Base-by-base conservation (phyloP, 768 basidiomycete species). In the Suillus ampliporus region DNA sequence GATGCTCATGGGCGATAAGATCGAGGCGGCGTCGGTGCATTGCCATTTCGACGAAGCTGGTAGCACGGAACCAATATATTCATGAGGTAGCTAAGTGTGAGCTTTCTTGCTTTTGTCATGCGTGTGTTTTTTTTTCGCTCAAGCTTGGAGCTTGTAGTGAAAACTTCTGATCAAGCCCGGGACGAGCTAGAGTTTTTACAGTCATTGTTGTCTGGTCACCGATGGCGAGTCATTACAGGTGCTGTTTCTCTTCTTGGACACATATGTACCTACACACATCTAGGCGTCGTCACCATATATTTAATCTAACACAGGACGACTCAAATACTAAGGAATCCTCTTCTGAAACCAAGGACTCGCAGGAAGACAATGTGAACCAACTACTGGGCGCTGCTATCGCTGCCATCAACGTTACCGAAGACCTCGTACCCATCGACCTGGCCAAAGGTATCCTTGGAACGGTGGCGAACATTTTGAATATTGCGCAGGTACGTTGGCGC, bases 1-100 rank as follows among this genome's bases (percentile, higher is more conserved):
- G 97, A 99, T 99, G 97, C 82, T 99, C 69, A 99, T 97, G 0
- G 97, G 97, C 2, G 97, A 99, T 77, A 99, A 99, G 80, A 94
- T 99, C 56, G 97, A 99, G 81, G 99, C 97, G 4, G 97, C 97
- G 5, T n/a, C 90, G 96, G 41, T 97, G 95, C 76, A 99, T 99
- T 71, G 96, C 97, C 5, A 95, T 99, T 65, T 97, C 95, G 41
- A 97, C 94, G 8, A 99, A 99, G 74, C 80, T 99, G 57, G 97
- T 99, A 9, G 90, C 94, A 23, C 84, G 97, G 68, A 95, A 95
- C 69, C 97, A 99, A 75, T 98, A 97, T 72, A 97, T 99, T 38
- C 95, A 98, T 71, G 95, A 97, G 70, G 90, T 99, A 52, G 86
- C 97, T 8, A 99, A 97, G 76, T 75, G 97, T 98, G 62, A 52